phyloP scores from a whole-genome alignment of 371 early-diverging fungal genomes.

The Smittium mucronatum region DNA sequence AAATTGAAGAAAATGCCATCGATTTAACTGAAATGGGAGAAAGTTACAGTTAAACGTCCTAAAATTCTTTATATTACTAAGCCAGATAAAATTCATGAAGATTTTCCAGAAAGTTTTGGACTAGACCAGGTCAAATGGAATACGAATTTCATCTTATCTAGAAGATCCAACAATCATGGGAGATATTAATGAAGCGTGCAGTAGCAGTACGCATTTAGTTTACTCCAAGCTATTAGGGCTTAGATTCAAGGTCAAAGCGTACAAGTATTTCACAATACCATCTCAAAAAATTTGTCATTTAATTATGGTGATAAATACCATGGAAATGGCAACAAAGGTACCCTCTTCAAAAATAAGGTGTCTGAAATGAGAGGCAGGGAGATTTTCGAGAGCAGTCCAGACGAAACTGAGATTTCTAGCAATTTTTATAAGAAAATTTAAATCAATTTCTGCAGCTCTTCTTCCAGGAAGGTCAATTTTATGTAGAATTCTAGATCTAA shows the following conservation, averaged over 20 bases:
- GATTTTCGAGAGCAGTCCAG: background rate
- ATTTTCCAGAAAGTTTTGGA: conserved; percentile 26
- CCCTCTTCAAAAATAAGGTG: background rate
- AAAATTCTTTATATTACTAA: conserved; percentile 35
- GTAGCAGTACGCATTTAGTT: conserved; percentile 15
- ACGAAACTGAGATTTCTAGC: conserved; percentile 7
- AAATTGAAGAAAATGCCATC: conserved; percentile 27
- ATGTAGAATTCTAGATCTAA: background rate
- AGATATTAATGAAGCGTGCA: conserved; percentile 6
- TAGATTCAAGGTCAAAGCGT: conserved; percentile 25
- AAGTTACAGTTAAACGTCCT: conserved; percentile 34
- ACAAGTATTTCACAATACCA: conserved; percentile 21
- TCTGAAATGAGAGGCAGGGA: background rate
- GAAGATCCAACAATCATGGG: conserved; percentile 27
- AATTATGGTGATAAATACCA: conserved; percentile 28
- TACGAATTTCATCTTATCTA: conserved; percentile 27
- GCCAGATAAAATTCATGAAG: conserved; percentile 34
- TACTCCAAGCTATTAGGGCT: conserved; percentile 18
- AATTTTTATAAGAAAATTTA: conserved; percentile 10
- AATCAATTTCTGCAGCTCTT: conserved; percentile 9
- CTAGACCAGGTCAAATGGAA: conserved; percentile 24
- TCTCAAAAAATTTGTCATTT: conserved; percentile 28
- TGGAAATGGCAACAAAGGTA: background rate
- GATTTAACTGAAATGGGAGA: conserved; percentile 33
- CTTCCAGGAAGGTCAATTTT: background rate